Evolutionary conservation across 805 yeast species (phyloP).

Genomic region (Teunomyces funiuensis): DNA sequence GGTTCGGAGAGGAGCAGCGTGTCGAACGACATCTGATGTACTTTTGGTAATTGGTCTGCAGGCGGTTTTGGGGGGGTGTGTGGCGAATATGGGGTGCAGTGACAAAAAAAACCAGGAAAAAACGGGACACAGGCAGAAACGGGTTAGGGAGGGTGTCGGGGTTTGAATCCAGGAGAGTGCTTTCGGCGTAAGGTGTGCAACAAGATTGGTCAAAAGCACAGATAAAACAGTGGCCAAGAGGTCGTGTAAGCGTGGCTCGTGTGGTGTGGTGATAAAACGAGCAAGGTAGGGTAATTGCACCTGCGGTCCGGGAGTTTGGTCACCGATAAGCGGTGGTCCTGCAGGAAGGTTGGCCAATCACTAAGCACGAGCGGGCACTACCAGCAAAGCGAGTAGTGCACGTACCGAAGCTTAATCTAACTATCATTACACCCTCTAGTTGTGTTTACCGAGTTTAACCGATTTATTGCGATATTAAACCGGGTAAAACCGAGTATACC

Average conservation of each 20-base stretch:
- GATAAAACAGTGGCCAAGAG: background rate
- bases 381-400: no score
- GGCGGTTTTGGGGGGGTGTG: background rate
- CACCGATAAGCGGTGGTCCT: conserved; percentile 4
- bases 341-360: conserved; percentile 1
- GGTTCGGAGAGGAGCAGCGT: conserved; percentile 1
- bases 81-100: background rate
- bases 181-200: no score
- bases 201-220: background rate
- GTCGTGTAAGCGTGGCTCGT: background rate
- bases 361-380: background rate
- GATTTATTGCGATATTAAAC: no score
- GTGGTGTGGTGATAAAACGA: conserved; percentile 4
- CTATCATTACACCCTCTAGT: no score
- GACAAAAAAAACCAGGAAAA: no score
- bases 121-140: no score
- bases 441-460: no score
- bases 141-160: no score
- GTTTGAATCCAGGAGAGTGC: no score
- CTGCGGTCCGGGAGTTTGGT: conserved; percentile 3
- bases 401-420: no score
- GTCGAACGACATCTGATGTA: conserved; percentile 1
- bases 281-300: conserved; percentile 5
- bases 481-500: no score
- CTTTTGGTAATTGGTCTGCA: background rate